Evolutionary conservation across 139 green algal genomes (phyloP).

Genomic region (Chlorella sorokiniana): DNA sequence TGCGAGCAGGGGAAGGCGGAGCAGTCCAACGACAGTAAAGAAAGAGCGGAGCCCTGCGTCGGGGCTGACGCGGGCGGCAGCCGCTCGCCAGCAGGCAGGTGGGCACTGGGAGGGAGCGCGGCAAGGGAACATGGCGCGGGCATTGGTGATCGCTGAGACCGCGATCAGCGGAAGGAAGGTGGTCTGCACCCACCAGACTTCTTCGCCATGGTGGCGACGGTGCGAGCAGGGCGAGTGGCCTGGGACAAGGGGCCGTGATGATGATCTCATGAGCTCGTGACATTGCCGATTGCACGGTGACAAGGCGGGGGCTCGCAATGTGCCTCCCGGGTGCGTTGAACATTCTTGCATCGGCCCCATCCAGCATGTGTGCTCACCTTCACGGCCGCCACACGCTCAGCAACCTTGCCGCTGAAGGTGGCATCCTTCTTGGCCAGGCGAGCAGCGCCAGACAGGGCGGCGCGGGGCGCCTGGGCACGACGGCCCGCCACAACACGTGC

Average conservation of each 20-base stretch:
- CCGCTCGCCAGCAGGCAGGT: neutral
- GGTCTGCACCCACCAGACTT: slow-evolving; percentile 29
- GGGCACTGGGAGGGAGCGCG: neutral
- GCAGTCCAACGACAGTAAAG: neutral
- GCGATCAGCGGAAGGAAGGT: no score
- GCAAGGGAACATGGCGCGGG: neutral
- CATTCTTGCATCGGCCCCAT: neutral
- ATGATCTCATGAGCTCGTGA: neutral
- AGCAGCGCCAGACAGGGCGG: neutral
- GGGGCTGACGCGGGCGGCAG: neutral
- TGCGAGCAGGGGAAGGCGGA: neutral
- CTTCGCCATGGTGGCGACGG: slow-evolving; percentile 50
- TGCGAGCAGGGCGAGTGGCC: slow-evolving; percentile 2
- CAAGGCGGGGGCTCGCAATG: neutral
- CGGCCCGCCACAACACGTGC: neutral
- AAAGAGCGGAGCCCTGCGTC: neutral
- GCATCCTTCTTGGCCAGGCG: slow-evolving; percentile 29
- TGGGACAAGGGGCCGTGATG: neutral
- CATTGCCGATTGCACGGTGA: neutral
- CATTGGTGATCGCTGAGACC: neutral
- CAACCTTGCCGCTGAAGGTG: slow-evolving; percentile 17
- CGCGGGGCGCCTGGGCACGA: neutral
- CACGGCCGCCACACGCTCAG: slow-evolving; percentile 19
- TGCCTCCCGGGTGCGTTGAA: neutral
- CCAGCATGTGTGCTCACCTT: slow-evolving; percentile 2